Conservation (phyloP, 208 protist genomes). For the Crithidia mellificae region DNA sequence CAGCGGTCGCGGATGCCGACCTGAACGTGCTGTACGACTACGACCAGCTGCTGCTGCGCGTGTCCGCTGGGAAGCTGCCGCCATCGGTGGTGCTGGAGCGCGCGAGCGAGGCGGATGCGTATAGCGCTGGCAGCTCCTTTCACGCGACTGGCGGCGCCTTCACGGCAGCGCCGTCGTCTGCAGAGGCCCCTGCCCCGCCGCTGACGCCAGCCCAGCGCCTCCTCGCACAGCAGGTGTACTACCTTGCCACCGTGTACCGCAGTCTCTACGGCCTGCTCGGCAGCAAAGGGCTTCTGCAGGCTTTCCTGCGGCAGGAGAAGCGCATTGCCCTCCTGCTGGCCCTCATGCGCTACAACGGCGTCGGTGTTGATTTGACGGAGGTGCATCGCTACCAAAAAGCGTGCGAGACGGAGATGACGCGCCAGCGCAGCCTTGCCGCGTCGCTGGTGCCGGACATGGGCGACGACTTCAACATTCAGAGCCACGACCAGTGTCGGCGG, state of each 20-base stretch:
- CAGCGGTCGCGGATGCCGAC: conserved; percentile 9
- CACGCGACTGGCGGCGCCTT: neutral
- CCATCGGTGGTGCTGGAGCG: conserved; percentile 30
- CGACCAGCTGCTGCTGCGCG: conserved; percentile 30
- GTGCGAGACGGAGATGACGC: conserved; percentile 58
- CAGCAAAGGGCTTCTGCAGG: conserved; percentile 73
- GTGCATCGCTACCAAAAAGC: conserved; percentile 58
- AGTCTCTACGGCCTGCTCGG: conserved; percentile 80
- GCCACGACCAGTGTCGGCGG: conserved; percentile 74
- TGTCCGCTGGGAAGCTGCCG: conserved; percentile 26
- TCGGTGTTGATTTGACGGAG: conserved; percentile 61
- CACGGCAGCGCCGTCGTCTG: neutral
- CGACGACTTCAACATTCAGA: conserved; percentile 85
- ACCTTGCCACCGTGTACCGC: conserved; percentile 76
- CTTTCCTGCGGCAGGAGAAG: conserved; percentile 88
- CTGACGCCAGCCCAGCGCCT: conserved; percentile 36
- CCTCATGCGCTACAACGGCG: conserved; percentile 74
- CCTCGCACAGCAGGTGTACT: conserved; percentile 72
- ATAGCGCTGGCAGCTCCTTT: neutral
- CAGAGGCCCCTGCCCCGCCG: conserved; percentile 11
- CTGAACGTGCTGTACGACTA: conserved; percentile 34
- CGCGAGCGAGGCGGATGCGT: conserved; percentile 1
- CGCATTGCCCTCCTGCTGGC: conserved; percentile 74
- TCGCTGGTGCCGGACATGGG: conserved; percentile 49
- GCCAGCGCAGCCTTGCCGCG: conserved; percentile 34